Evolutionary conservation across 495 filamentous ascomycete genomes (phyloP), one percentile per base, ranked within the genome.

Genomic region (Neurospora pannonica): DNA sequence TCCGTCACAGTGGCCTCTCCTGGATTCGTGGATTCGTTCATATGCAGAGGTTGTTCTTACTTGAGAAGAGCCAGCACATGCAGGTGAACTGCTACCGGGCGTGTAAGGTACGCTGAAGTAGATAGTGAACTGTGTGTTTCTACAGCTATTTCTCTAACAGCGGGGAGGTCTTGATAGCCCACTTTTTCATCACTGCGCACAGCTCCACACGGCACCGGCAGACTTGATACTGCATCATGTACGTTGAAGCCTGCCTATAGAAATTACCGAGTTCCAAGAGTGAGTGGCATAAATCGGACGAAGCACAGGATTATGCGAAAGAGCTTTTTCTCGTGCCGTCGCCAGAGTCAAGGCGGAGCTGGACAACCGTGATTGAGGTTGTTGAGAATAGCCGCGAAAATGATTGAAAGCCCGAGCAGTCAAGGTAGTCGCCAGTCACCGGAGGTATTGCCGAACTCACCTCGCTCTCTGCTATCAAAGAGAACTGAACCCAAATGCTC

Each of bases 351-450:
- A 73, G 31, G 38, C 70, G 77, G 75, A 76, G 74, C 78, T 67
- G 77, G 38, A 54, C 73, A 77, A 76, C 76, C 76, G 77, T 72
- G 54, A 73, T 60, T 21, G 40, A 24, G 69, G 73, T 46, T 43
- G 74, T 38, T 67, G 72, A 43, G 43, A 42, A 74, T 71, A 71
- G 34, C 72, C 46, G 31, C 46, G 21, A 54, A 76, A 36, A 74
- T 62, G 28, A 34, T 62, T 34, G 54, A 62, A 62, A 28, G 54
- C 15, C 54, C 15, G 54, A 54, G 54, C 13, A 28, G 13, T 62
- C 10, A 54, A 54, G n/a, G 10, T 28, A 54, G 46, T 28, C 46
- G n/a, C n/a, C 46, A 54, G 21, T 54, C 46, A 28, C 21, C 48
- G 48, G 21, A 28, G 10, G 39, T 34, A 28, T 62, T 67, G 28